phyloP scores from a whole-genome alignment of 2,329 filamentous ascomycete species.

The Gaeumannomyces tritici region DNA sequence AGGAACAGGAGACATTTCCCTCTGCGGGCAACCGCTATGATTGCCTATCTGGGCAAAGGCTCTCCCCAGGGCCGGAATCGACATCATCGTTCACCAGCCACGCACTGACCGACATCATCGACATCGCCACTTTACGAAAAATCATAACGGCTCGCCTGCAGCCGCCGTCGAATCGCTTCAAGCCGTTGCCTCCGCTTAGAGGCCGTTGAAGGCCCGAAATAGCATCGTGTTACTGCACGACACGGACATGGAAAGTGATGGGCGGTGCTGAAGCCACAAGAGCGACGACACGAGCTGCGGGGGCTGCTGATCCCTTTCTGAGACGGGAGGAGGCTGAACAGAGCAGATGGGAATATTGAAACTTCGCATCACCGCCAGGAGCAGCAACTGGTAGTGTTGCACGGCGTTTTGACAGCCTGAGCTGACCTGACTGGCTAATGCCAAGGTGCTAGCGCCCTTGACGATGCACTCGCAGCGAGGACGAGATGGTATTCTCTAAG shows the following conservation, averaged over 20 bases:
- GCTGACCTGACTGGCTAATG: no score
- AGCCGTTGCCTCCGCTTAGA: background rate
- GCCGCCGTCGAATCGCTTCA: background rate
- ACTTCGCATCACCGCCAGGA: background rate
- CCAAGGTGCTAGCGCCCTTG: background rate
- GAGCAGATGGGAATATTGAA: background rate
- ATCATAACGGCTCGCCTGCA: background rate
- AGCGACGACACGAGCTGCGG: no score
- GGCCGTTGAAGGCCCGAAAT: background rate
- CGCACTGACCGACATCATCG: background rate
- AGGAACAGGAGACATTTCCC: background rate
- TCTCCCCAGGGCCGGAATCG: background rate
- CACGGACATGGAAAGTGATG: no score
- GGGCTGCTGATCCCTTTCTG: background rate
- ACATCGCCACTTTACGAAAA: background rate
- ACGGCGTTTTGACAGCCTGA: no score
- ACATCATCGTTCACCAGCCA: background rate
- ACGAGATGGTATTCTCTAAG: background rate
- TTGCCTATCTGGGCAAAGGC: background rate
- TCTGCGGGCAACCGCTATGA: background rate
- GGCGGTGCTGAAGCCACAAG: no score
- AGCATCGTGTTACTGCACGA: background rate
- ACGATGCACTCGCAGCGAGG: background rate
- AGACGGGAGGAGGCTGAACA: background rate
- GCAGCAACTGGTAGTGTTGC: background rate